Evolutionary conservation across 176 grass and related monocot species (phyloP).

Genomic region (Paspalum vaginatum): DNA sequence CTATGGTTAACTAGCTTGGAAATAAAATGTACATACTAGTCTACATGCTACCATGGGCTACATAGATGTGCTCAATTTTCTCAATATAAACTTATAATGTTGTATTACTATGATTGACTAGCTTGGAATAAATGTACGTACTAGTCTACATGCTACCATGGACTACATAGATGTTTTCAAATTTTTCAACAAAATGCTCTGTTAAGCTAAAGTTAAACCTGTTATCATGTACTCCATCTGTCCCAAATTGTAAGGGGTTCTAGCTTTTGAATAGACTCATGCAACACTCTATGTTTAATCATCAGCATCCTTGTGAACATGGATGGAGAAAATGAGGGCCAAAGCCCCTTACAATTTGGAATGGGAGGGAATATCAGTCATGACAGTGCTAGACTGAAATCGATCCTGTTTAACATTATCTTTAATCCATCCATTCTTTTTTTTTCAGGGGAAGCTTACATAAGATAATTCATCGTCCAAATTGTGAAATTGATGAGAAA

Average conservation of each 20-base stretch:
- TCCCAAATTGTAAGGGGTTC: too few species aligned
- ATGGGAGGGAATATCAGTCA: too few species aligned
- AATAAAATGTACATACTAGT: slow-evolving; percentile 22
- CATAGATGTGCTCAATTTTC: neutral
- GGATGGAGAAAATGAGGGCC: too few species aligned
- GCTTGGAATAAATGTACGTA: slow-evolving; percentile 29
- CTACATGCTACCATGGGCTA: slow-evolving; percentile 6
- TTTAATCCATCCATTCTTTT: slow-evolving; percentile 23
- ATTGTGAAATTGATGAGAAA: slow-evolving; percentile 94
- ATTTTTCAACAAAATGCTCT: slow-evolving; percentile 20
- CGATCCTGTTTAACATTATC: slow-evolving; percentile 21
- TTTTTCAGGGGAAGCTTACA: slow-evolving; percentile 91
- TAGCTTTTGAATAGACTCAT: too few species aligned
- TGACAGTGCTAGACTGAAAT: slow-evolving; percentile 10
- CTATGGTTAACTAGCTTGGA: slow-evolving; percentile 12
- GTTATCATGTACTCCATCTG: slow-evolving; percentile 4
- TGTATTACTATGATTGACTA: too few species aligned
- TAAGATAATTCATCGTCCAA: slow-evolving; percentile 78
- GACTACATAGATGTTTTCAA: neutral
- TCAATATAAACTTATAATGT: too few species aligned
- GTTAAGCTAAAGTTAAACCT: slow-evolving; percentile 17
- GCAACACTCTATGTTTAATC: too few species aligned
- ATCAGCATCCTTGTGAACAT: too few species aligned
- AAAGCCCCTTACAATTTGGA: too few species aligned
- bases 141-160: slow-evolving; percentile 14